phyloP scores from a whole-genome alignment of 108 stramenopile species.

The Conticribra guillardii region DNA sequence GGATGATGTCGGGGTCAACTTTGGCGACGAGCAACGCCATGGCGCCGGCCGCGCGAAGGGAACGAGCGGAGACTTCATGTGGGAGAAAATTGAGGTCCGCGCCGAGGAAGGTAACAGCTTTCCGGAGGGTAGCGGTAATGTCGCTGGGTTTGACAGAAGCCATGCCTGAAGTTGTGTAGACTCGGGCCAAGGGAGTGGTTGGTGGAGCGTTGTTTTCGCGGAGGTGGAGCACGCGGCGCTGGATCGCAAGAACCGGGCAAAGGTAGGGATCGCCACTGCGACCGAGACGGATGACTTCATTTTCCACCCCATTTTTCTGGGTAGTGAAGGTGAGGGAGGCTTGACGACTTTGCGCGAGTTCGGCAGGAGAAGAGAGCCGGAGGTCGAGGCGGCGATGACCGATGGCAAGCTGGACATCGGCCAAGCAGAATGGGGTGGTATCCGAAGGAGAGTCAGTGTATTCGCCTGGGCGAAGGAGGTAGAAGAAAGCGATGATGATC shows the following conservation, averaged over 20 bases:
- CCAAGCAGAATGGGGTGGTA: slow-evolving; percentile 30
- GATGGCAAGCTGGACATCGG: slow-evolving; percentile 41
- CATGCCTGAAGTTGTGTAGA: slow-evolving; percentile 2
- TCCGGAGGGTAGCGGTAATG: slow-evolving; percentile 13
- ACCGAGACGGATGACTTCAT: slow-evolving; percentile 47
- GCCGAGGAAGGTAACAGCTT: slow-evolving; percentile 15
- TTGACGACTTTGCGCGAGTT: slow-evolving; percentile 27
- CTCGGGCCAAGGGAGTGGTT: slow-evolving; percentile 18
- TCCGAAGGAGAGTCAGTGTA: slow-evolving; percentile 22
- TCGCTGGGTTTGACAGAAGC: not conserved
- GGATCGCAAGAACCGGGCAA: slow-evolving; percentile 48
- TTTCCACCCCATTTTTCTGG: slow-evolving; percentile 47
- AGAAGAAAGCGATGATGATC: slow-evolving; percentile 61
- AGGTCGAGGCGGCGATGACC: slow-evolving; percentile 24
- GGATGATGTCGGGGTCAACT: slow-evolving; percentile 55
- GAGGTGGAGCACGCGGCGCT: slow-evolving; percentile 32
- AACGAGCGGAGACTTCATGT: slow-evolving; percentile 38
- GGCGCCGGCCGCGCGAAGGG: slow-evolving; percentile 57
- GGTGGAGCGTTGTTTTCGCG: slow-evolving; percentile 6
- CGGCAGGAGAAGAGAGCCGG: slow-evolving; percentile 10
- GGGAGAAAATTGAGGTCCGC: slow-evolving; percentile 35
- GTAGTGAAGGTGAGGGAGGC: slow-evolving; percentile 47
- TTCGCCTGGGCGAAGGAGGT: slow-evolving; percentile 37
- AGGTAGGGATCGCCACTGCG: slow-evolving; percentile 37
- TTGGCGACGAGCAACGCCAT: slow-evolving; percentile 53